These are phyloP conservation scores for Dactylonectria macrodidyma DNA, from an alignment of 2,329 filamentous ascomycete species.

Conservation along the genomic window DNA sequence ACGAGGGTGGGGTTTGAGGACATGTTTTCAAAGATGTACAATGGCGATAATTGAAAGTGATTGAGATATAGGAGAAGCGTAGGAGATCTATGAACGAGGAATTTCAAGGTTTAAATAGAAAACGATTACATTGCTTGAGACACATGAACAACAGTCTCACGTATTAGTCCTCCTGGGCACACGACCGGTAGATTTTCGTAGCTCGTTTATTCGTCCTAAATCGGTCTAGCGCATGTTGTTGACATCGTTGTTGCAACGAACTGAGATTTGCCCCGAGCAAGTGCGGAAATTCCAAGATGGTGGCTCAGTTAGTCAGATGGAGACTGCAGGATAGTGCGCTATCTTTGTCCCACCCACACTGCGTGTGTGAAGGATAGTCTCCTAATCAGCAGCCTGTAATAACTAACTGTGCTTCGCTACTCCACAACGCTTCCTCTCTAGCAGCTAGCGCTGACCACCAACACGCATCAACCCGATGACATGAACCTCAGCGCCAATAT, in stretches of 20 bases:
- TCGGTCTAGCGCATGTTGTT: constrained; percentile 29
- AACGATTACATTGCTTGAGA: not conserved
- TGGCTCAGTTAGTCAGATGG: not conserved
- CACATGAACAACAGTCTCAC: not conserved
- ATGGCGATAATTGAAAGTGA: not conserved
- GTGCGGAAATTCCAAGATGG: not conserved
- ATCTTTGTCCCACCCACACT: too few relatives aligned
- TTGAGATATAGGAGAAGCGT: not conserved
- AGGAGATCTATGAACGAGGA: too few relatives aligned
- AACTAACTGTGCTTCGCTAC: not conserved
- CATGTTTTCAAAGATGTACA: constrained; percentile 31
- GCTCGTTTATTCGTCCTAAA: constrained; percentile 43
- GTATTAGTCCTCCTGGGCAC: not conserved
- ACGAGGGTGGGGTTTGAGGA: constrained; percentile 53
- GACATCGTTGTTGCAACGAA: not conserved
- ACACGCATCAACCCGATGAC: not conserved
- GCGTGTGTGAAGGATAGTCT: too few relatives aligned
- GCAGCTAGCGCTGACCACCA: not conserved
- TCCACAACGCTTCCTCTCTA: not conserved
- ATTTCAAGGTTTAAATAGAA: not conserved
- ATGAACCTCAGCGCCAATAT: not conserved
- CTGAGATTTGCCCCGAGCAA: not conserved
- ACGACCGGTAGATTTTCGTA: constrained; percentile 23
- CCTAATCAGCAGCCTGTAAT: not conserved
- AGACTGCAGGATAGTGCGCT: too few relatives aligned